These are phyloP conservation scores for Metarhizium anisopliae DNA, from an alignment of 2,329 filamentous ascomycete species.

Conservation along the genomic window DNA sequence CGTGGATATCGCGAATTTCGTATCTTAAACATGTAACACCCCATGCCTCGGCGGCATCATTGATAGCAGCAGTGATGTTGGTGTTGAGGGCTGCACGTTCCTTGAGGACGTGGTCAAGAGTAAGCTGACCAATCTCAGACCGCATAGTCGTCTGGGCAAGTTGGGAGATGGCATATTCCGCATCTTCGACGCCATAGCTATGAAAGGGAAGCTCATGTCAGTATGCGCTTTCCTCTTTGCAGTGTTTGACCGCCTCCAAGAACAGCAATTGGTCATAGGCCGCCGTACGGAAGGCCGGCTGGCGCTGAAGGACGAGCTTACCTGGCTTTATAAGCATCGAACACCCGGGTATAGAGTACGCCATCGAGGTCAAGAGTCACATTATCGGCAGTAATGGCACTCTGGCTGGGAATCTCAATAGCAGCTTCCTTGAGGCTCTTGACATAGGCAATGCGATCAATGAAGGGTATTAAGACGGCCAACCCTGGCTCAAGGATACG, in stretches of 20 bases:
- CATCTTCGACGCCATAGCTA: conserved; percentile 96
- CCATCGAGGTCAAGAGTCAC: conserved; percentile 95
- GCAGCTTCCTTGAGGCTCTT: conserved; percentile 95
- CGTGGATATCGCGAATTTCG: conserved; percentile 97
- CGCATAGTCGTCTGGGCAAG: conserved; percentile 98
- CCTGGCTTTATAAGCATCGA: conserved; percentile 97
- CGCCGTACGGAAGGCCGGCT: neutral
- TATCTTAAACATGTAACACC: conserved; percentile 93
- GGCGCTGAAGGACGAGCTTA: conserved; percentile 28
- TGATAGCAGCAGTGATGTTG: conserved; percentile 98
- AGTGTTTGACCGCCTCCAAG: neutral
- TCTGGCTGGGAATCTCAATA: conserved; percentile 95
- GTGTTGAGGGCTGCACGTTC: conserved; percentile 93
- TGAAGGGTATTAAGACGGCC: conserved; percentile 77
- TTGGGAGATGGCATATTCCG: conserved; percentile 96
- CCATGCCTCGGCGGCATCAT: conserved; percentile 95
- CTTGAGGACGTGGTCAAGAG: conserved; percentile 94
- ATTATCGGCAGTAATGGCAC: conserved; percentile 96
- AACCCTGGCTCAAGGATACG: conserved; percentile 87
- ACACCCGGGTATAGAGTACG: conserved; percentile 89
- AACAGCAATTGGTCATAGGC: neutral
- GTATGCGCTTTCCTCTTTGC: neutral
- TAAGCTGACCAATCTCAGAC: conserved; percentile 92
- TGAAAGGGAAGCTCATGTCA: neutral
- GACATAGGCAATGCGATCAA: conserved; percentile 96